These are phyloP conservation scores for Globisporangium irregulare DNA, from an alignment of 352 stramenopile species.

Conservation along the genomic window DNA sequence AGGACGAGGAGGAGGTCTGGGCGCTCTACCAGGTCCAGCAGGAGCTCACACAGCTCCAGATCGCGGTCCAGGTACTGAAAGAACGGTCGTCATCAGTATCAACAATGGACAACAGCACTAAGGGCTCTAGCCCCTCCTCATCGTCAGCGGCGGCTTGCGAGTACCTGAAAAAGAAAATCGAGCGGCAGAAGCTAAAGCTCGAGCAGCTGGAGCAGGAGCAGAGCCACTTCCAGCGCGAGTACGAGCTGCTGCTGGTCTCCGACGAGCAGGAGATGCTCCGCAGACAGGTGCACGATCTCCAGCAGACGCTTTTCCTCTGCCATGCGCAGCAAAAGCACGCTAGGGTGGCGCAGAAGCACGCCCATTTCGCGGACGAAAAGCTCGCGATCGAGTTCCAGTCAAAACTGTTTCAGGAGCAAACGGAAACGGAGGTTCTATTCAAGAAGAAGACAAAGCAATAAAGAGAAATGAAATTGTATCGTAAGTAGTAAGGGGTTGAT, in stretches of 20 bases:
- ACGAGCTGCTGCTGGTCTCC: conserved; percentile 35
- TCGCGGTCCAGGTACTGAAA: conserved; percentile 42
- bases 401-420: conserved; percentile 52
- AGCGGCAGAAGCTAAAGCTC: conserved; percentile 39
- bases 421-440: conserved; percentile 60
- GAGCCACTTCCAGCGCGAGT: conserved; percentile 27
- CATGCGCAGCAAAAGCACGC: conserved; percentile 50
- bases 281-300: conserved; percentile 57
- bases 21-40: conserved; percentile 47
- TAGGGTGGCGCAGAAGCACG: conserved; percentile 33
- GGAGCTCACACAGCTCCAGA: conserved; percentile 57
- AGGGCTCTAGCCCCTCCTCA: conserved; percentile 6
- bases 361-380: conserved; percentile 29
- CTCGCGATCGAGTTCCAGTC: conserved; percentile 33
- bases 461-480: background rate
- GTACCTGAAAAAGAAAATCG: conserved; percentile 51
- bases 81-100: conserved; percentile 10
- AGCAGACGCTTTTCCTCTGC: conserved; percentile 67
- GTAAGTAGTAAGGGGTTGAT: background rate
- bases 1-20: conserved; percentile 59
- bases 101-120: conserved; percentile 3
- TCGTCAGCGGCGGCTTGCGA: conserved; percentile 31
- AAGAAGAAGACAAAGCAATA: conserved; percentile 27
- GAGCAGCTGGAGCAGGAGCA: conserved; percentile 33
- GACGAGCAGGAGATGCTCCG: conserved; percentile 50